Conservation (phyloP, 2,329 filamentous ascomycete genomes). For the Fusarium sp. region DNA sequence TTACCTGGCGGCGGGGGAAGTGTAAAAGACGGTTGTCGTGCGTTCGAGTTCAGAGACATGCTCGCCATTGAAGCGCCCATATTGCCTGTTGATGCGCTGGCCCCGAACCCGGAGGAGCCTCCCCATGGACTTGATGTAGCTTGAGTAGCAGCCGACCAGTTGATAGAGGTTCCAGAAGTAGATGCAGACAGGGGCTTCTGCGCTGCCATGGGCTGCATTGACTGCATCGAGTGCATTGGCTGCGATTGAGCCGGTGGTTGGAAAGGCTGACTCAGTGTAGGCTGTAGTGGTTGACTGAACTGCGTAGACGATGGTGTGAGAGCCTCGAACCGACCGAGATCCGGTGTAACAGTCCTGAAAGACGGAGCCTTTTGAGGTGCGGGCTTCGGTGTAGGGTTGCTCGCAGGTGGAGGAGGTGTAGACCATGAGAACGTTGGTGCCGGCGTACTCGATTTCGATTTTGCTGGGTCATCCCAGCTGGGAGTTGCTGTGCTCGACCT, state of each 20-base stretch:
- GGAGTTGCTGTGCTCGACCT: conserved; percentile 56
- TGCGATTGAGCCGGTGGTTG: conserved; percentile 38
- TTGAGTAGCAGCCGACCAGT: conserved; percentile 61
- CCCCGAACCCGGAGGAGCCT: conserved; percentile 51
- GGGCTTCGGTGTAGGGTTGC: conserved; percentile 48
- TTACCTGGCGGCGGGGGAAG: conserved; percentile 66
- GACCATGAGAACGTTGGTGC: conserved; percentile 73
- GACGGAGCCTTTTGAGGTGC: conserved; percentile 46
- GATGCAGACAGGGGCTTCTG: conserved; percentile 32
- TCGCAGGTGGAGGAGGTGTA: conserved; percentile 65
- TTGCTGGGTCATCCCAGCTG: conserved; percentile 63
- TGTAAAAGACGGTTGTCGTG: conserved; percentile 64
- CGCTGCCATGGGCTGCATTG: conserved; percentile 38
- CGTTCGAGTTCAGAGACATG: conserved; percentile 61
- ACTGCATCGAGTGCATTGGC: conserved; percentile 31
- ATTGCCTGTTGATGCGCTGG: conserved; percentile 37
- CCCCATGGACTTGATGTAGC: conserved; percentile 65
- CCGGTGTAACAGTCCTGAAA: conserved; percentile 70
- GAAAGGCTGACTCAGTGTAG: conserved; percentile 50
- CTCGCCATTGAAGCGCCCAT: conserved; percentile 61
- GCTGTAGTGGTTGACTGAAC: conserved; percentile 71
- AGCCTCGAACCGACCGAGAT: conserved; percentile 66
- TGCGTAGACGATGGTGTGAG: conserved; percentile 71
- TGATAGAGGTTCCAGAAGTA: conserved; percentile 56
- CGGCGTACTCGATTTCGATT: conserved; percentile 55